Base-by-base conservation (phyloP, 2,329 filamentous ascomycete genomes). In the Xylaria arbuscula region DNA sequence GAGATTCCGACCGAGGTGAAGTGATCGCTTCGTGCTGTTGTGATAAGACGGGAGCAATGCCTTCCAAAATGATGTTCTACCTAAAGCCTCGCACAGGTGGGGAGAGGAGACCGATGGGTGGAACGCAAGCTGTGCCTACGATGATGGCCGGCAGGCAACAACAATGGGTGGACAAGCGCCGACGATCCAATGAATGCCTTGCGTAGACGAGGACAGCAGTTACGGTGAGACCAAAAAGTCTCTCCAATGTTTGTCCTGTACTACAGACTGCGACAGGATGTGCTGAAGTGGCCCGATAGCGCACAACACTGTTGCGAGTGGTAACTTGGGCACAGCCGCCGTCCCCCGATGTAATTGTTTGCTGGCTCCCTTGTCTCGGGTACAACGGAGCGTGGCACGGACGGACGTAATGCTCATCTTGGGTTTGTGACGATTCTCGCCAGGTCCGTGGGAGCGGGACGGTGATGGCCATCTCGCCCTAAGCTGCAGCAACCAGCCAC, bases 181-280 rank as follows among this genome's bases (percentile, higher is more conserved):
- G 55, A 19, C 48, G 53, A 62, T 68, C 75, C 76, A 77, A 77
- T 77, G 60, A 64, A 62, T 70, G 72, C 50, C 42, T 70, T 58
- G 42, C 55, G 53, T 77, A 76, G 71, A 72, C 76, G 76, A 77
- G 67, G 62, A 70, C 68, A 67, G 70, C 72, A 73, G 64, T 62
- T 59, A 66, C 22, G 55, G 73, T 75, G 62, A 66, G 55, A 75
- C 73, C 50, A 59, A 32, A 34, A 60, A 42, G 34, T 56, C 64
- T 63, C 45, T 61, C 24, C 62, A 34, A 32, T 48, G 67, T 69
- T 70, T 62, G 67, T 53, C 53, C 48, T 45, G 75, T 76, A 67
- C 70, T 50, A 75, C 74, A 66, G 61, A 40, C 62, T 66, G 62
- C 68, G 62, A 68, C 59, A 64, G 24, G 55, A 48, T 47, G 58